A percentile compares a stretch with the other conserved stretches of the same genome.
Evolutionary conservation across 495 filamentous ascomycete species (phyloP).

Genomic region (Podospora sp.): DNA sequence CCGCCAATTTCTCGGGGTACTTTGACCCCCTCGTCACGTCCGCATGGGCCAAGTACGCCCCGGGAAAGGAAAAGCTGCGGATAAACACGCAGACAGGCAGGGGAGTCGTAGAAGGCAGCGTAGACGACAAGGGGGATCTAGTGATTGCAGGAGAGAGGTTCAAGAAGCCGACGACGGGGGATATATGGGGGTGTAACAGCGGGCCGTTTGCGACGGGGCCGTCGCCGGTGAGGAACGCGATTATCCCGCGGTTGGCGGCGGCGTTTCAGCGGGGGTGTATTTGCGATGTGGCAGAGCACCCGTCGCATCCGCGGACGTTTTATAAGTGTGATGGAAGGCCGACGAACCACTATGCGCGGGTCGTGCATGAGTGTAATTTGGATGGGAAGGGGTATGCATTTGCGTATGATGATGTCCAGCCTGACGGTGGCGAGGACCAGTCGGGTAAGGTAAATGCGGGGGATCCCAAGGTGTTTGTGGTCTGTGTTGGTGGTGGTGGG

Average conservation of each 20-base stretch:
- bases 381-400: slow-evolving; percentile 77
- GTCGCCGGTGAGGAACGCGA: slow-evolving; percentile 61
- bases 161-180: slow-evolving; percentile 58
- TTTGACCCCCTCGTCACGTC: slow-evolving; percentile 65
- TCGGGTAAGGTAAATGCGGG: slow-evolving; percentile 66
- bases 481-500: slow-evolving; percentile 63
- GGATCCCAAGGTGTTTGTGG: slow-evolving; percentile 61
- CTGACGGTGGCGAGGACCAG: slow-evolving; percentile 62
- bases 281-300: slow-evolving; percentile 51
- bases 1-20: slow-evolving; percentile 63
- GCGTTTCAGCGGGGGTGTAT: slow-evolving; percentile 70
- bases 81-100: slow-evolving; percentile 48
- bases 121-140: slow-evolving; percentile 31
- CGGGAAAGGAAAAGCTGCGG: slow-evolving; percentile 14
- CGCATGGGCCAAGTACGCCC: slow-evolving; percentile 55
- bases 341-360: slow-evolving; percentile 73
- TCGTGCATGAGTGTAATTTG: slow-evolving; percentile 66
- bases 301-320: slow-evolving; percentile 55
- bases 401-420: slow-evolving; percentile 78
- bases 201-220: slow-evolving; percentile 66
- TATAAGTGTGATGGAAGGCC: slow-evolving; percentile 51
- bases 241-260: slow-evolving; percentile 64
- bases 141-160: slow-evolving; percentile 55
- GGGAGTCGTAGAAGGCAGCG: slow-evolving; percentile 33
- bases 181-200: slow-evolving; percentile 73